These are phyloP conservation scores for Skeletonema potamos DNA, from an alignment of 108 stramenopile genomes.

Conservation along the genomic window DNA sequence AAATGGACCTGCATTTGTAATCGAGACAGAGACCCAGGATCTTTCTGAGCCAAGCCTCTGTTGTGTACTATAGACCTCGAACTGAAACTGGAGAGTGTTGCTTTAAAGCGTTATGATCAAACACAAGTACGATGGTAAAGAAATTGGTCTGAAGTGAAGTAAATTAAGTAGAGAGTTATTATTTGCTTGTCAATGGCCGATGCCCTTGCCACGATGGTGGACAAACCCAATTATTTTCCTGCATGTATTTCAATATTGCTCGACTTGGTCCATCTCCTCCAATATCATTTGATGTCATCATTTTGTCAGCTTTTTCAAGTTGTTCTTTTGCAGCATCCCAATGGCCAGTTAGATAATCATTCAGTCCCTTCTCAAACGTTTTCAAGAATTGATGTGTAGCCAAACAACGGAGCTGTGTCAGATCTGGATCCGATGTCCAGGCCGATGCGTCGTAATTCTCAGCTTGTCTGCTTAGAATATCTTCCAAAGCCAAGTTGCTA, in stretches of 20 bases:
- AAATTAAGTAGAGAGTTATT: too few species aligned
- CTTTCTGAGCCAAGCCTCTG: too few species aligned
- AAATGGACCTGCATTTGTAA: too few species aligned
- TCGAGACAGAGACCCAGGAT: too few species aligned
- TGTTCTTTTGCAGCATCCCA: slow-evolving; percentile 69
- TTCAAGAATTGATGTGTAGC: slow-evolving; percentile 72
- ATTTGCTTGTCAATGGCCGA: slow-evolving; percentile 72
- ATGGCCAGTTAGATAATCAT: slow-evolving; percentile 67
- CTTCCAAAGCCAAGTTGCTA: slow-evolving; percentile 57
- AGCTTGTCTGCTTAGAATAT: slow-evolving; percentile 50
- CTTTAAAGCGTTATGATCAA: too few species aligned
- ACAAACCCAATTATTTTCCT: slow-evolving; percentile 59
- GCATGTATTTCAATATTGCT: slow-evolving; percentile 72
- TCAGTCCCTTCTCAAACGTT: slow-evolving; percentile 64
- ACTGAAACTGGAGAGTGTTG: too few species aligned
- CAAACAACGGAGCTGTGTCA: slow-evolving; percentile 76
- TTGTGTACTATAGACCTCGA: too few species aligned
- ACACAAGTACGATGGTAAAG: too few species aligned
- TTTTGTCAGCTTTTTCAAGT: slow-evolving; percentile 68
- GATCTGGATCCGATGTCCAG: slow-evolving; percentile 86
- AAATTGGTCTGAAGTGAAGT: too few species aligned
- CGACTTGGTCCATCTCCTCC: slow-evolving; percentile 87
- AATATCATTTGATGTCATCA: slow-evolving; percentile 79
- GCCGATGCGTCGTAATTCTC: slow-evolving; percentile 62
- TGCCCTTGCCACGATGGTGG: slow-evolving; percentile 76